These are phyloP conservation scores for Fusarium annulatum DNA, from an alignment of 2,329 filamentous ascomycete species.

Conservation along the genomic window DNA sequence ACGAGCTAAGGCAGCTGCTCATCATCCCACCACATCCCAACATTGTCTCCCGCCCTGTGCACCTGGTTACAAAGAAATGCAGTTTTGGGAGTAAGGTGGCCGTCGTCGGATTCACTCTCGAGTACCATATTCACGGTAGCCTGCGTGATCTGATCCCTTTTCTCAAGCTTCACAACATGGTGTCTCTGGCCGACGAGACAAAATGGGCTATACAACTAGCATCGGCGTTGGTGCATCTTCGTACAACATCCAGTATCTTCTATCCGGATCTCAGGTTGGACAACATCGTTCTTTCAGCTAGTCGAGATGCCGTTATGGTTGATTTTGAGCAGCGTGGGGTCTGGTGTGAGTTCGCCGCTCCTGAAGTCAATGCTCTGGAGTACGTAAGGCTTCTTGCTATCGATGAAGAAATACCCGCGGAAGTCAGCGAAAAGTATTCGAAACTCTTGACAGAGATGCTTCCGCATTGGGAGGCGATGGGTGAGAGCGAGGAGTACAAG, in stretches of 20 bases:
- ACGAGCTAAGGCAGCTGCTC: conserved; percentile 68
- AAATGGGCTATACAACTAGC: conserved; percentile 66
- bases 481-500: conserved; percentile 56
- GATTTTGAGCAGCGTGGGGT: conserved; percentile 73
- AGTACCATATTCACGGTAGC: conserved; percentile 64
- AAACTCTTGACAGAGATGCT: conserved; percentile 56
- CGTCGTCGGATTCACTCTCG: conserved; percentile 67
- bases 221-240: conserved; percentile 62
- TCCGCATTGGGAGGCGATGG: conserved; percentile 58
- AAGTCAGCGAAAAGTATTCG: conserved; percentile 55
- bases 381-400: conserved; percentile 65
- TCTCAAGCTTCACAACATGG: conserved; percentile 58
- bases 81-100: conserved; percentile 66
- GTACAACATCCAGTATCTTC: conserved; percentile 57
- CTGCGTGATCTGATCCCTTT: conserved; percentile 66
- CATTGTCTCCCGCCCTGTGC: conserved; percentile 62
- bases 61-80: conserved; percentile 66
- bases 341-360: conserved; percentile 70
- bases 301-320: conserved; percentile 63
- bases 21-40: conserved; percentile 63
- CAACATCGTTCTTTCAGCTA: conserved; percentile 65
- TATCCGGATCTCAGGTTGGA: conserved; percentile 71
- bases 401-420: conserved; percentile 58
- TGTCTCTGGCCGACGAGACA: conserved; percentile 58
- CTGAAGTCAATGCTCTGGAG: conserved; percentile 69